These are phyloP conservation scores for Fusarium hainanense DNA, from an alignment of 2,329 filamentous ascomycete species.

Conservation along the genomic window DNA sequence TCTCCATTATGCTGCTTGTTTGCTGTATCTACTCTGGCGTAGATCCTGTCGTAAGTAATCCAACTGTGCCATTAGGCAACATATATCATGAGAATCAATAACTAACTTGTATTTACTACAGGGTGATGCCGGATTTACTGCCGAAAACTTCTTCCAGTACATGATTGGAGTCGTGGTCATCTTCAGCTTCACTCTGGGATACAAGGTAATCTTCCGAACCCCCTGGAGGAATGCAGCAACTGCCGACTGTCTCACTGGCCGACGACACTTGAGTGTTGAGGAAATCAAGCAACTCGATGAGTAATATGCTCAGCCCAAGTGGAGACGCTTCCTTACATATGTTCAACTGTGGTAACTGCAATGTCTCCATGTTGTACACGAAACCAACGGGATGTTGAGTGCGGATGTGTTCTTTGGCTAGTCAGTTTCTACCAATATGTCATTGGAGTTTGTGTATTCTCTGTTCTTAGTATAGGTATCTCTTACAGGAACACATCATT, in stretches of 20 bases:
- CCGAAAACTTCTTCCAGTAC: constrained; percentile 35
- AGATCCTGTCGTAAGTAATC: constrained; percentile 18
- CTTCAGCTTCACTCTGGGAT: constrained; percentile 33
- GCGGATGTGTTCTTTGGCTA: background rate
- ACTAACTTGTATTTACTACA: background rate
- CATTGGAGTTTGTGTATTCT: background rate
- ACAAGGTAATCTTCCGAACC: constrained; percentile 33
- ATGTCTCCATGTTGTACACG: background rate
- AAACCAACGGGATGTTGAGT: background rate
- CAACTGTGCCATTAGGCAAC: background rate
- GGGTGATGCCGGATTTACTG: constrained; percentile 20
- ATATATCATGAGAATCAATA: background rate
- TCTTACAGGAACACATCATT: background rate
- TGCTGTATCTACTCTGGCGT: constrained; percentile 20
- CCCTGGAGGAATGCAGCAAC: constrained; percentile 36
- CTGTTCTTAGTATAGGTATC: background rate
- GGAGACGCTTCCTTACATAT: constrained; percentile 39
- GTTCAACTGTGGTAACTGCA: constrained; percentile 30
- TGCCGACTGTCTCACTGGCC: constrained; percentile 31
- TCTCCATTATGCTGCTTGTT: constrained; percentile 23
- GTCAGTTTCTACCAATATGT: background rate
- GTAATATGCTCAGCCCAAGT: constrained; percentile 27
- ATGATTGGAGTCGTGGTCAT: constrained; percentile 36
- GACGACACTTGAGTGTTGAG: constrained; percentile 20
- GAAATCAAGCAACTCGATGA: constrained; percentile 37